phyloP scores from a whole-genome alignment of 331 rosid genomes.

The Pyracantha coccinea region DNA sequence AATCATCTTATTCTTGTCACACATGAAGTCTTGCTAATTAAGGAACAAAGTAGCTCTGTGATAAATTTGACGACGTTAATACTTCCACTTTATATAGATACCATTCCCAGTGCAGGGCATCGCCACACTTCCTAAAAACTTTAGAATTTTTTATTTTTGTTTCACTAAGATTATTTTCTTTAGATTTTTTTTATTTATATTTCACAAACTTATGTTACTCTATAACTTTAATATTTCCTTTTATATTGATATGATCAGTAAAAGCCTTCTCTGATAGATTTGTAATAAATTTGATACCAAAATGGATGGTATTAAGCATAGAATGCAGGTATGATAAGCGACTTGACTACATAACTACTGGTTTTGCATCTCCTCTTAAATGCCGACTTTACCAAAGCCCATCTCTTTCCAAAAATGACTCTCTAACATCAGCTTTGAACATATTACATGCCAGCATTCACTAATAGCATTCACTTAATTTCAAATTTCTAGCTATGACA shows the following conservation, averaged over 20 bases:
- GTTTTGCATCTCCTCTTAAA: neutral
- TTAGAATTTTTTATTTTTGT: too few relatives aligned
- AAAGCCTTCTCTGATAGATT: neutral
- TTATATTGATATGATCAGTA: neutral
- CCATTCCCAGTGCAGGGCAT: too few relatives aligned
- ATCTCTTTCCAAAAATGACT: neutral
- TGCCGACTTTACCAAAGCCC: neutral
- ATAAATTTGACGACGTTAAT: neutral
- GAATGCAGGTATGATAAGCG: neutral
- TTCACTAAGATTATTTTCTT: too few relatives aligned
- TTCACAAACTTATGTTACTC: neutral
- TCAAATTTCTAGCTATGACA: too few relatives aligned
- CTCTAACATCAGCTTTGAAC: neutral
- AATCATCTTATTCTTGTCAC: neutral
- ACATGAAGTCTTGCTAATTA: neutral
- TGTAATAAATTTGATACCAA: conserved; percentile 4
- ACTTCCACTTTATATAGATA: neutral
- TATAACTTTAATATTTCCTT: neutral
- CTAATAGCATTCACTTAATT: too few relatives aligned
- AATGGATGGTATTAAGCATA: neutral
- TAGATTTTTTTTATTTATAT: neutral
- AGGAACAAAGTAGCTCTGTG: neutral
- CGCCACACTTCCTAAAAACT: too few relatives aligned
- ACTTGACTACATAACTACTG: neutral
- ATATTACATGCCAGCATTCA: too few relatives aligned